A percentile compares a stretch with the other conserved stretches of the same genome.
Conservation (phyloP, 2,329 filamentous ascomycete genomes). For the Dactylellina haptotyla region DNA sequence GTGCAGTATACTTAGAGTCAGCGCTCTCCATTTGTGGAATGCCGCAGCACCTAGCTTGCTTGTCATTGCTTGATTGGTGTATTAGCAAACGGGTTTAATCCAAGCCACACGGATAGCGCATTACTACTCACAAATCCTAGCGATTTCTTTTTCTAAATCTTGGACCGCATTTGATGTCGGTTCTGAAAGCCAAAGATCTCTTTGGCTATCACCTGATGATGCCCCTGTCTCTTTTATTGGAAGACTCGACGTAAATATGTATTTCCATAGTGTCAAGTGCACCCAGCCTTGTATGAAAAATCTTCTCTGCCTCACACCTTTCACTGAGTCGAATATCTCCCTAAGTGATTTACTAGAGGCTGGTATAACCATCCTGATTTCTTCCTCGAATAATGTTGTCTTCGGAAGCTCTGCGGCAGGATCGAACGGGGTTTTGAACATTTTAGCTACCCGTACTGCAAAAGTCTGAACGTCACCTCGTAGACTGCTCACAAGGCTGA, state of each 20-base stretch:
- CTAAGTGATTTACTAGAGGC: not conserved
- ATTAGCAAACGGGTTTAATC: not conserved
- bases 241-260: conserved; percentile 2
- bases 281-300: conserved; percentile 13
- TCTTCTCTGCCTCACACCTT: not conserved
- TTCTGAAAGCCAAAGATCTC: not conserved
- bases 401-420: not conserved
- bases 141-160: not conserved
- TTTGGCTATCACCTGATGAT: not conserved
- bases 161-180: not conserved
- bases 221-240: not conserved
- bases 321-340: conserved; percentile 4
- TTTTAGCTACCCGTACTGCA: not conserved
- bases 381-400: not conserved
- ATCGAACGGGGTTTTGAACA: not conserved
- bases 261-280: conserved; percentile 6
- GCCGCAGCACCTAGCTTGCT: not conserved
- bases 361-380: conserved; percentile 2
- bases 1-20: conserved; percentile 13
- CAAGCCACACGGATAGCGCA: not conserved
- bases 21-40: conserved; percentile 16
- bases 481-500: not conserved
- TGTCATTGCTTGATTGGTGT: not conserved
- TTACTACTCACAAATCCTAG: not conserved
- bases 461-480: conserved; percentile 4